Percentiles rank a stretch among this genome's conserved stretches.
Conservation (phyloP, 1,139 yeast genomes). For the Lodderomyces beijingensis region DNA sequence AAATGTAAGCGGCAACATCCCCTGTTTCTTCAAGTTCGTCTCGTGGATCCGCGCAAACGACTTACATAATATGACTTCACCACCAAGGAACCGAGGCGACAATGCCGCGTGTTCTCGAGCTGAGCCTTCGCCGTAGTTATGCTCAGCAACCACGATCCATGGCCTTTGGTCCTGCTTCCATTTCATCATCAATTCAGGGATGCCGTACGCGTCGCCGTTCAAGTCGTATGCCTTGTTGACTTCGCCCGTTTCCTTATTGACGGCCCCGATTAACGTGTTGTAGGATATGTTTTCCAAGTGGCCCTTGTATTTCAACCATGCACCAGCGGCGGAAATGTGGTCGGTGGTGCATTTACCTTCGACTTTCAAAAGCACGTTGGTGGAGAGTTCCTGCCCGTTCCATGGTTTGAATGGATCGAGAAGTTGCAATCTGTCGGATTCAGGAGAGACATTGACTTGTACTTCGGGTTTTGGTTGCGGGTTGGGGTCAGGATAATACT, state of each 20-base stretch:
- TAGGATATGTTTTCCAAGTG: slow-evolving; percentile 93
- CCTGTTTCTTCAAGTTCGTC: slow-evolving; percentile 91
- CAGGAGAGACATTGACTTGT: slow-evolving; percentile 68
- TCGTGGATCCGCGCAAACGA: slow-evolving; percentile 90
- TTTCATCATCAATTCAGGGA: slow-evolving; percentile 95
- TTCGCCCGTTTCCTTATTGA: slow-evolving; percentile 93
- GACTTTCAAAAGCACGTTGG: slow-evolving; percentile 78
- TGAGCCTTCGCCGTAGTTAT: slow-evolving; percentile 97
- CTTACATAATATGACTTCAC: slow-evolving; percentile 81
- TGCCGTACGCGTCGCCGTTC: slow-evolving; percentile 72
- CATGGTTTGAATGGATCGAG: slow-evolving; percentile 86
- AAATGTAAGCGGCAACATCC: slow-evolving; percentile 90
- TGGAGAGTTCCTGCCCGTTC: slow-evolving; percentile 75
- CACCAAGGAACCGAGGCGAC: slow-evolving; percentile 92
- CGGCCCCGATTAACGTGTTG: slow-evolving; percentile 95
- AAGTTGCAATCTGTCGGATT: slow-evolving; percentile 68
- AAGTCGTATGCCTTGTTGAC: slow-evolving; percentile 87
- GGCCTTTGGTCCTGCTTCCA: slow-evolving; percentile 85
- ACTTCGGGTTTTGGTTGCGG: slow-evolving; percentile 74
- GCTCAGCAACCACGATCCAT: slow-evolving; percentile 96
- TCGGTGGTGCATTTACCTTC: slow-evolving; percentile 98
- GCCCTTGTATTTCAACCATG: slow-evolving; percentile 98
- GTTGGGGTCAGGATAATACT: slow-evolving; percentile 78
- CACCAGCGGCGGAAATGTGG: slow-evolving; percentile 98
- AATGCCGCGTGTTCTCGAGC: slow-evolving; percentile 99